These are phyloP conservation scores for Skeletonema costatum DNA, from an alignment of 108 stramenopile species.

Conservation along the genomic window DNA sequence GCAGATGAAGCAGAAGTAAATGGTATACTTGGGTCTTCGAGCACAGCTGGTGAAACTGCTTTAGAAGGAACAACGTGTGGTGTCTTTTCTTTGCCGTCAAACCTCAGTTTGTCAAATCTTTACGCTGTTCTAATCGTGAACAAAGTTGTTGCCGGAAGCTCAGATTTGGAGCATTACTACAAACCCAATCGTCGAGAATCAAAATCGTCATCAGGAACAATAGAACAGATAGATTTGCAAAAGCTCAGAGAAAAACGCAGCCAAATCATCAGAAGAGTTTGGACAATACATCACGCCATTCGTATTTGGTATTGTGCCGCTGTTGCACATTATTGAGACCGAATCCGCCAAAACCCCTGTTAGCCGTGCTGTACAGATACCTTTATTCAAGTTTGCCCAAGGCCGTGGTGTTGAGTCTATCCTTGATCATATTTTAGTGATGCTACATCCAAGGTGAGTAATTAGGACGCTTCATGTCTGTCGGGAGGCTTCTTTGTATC, in stretches of 20 bases:
- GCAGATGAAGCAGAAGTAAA: slow-evolving; percentile 14
- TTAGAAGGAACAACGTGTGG: slow-evolving; percentile 78
- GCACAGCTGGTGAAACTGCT: slow-evolving; percentile 1
- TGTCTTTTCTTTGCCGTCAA: slow-evolving; percentile 80
- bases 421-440: slow-evolving; percentile 85
- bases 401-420: slow-evolving; percentile 78
- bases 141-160: slow-evolving; percentile 72
- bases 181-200: slow-evolving; percentile 39
- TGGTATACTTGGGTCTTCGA: slow-evolving; percentile 9
- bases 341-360: slow-evolving; percentile 68
- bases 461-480: not conserved
- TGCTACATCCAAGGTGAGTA: slow-evolving; percentile 79
- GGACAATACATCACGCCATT: slow-evolving; percentile 80
- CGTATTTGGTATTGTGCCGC: slow-evolving; percentile 87
- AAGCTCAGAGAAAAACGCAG: slow-evolving; percentile 65
- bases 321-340: slow-evolving; percentile 79
- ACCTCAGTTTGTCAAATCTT: slow-evolving; percentile 73
- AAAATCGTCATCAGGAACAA: slow-evolving; percentile 21
- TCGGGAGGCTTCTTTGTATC: not conserved
- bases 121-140: slow-evolving; percentile 82
- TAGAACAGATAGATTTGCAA: slow-evolving; percentile 52
- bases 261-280: slow-evolving; percentile 54
- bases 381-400: slow-evolving; percentile 73
- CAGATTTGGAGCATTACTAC: slow-evolving; percentile 61
- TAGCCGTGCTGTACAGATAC: slow-evolving; percentile 86